Evolutionary conservation across 768 basidiomycete genomes (phyloP), one percentile per base, ranked within the genome.

Genomic region (Rhizopogon roseolus): DNA sequence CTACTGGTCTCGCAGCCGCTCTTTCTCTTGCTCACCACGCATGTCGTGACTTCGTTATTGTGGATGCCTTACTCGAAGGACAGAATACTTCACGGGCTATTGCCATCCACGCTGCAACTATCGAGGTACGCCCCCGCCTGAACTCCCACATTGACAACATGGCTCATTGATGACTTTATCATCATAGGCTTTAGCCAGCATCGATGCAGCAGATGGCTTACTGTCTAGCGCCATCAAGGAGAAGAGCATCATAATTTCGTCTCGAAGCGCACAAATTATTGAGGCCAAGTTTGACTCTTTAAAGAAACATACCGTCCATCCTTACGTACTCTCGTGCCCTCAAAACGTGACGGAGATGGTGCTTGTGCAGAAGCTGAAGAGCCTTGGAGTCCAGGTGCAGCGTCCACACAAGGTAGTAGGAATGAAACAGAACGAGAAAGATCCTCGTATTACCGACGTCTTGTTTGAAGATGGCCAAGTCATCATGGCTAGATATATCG

Each of bases 1-100:
- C 80, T 28, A 60, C 71, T 0, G 80, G 80, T 6, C 73, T 81
- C 49, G 66, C 76, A 0, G 64, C 70, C 40, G 80, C 79, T 19
- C 60, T 80, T n/a, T 73, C 79, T 17, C 73, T 81, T 6, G 61
- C 67, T 9, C 66, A 73, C 11, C 71, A 78, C 10, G 5, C 4
- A n/a, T 45, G 11, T 25, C n/a, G 29, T 29, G 43, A 45, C 6
- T 48, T 79, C 65, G 54, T 70, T 14, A 65, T 77, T 9, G 74
- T 78, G 14, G 76, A 79, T 48, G 66, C 62, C 22, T 36, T 55
- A 2, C 42, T 46, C 28, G 39, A 64, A 36, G 66, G 66, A 42
- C 58, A 65, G 46, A 63, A 66, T 40, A 56, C 71, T 4, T 75
- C 77, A 5, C 71, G 77, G 17, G 76, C 78, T 1, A 60, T 73